Base-by-base conservation (phyloP, 2,329 filamentous ascomycete species). In the Cytospora chrysosperma region DNA sequence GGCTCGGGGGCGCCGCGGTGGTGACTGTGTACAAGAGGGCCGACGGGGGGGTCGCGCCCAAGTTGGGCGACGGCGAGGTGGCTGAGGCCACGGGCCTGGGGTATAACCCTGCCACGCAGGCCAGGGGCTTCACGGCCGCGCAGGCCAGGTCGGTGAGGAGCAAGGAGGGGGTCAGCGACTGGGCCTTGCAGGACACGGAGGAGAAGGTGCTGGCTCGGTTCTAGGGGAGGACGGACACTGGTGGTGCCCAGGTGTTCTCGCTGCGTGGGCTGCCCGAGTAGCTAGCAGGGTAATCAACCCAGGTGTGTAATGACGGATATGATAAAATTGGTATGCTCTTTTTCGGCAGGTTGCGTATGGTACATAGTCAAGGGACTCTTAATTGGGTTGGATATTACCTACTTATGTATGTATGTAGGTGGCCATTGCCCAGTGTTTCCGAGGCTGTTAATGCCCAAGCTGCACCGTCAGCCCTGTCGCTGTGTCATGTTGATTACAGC, bases 101-200 rank as follows among this genome's bases (percentile, higher is more conserved):
- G 0, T 98, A 98, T 72, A 98, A 98, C 75, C 94, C 94, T 24
- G 94, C 94, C 4, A 88, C 93, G 6, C 88, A 91, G 76, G 94
- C 94, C 17, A 93, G 89, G 81, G 93, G 93, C 1, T 96, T 97
- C 76, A 96, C 93, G 0, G 84, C 84, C 66, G 86, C 82, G 68
- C 92, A 97, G 79, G 89, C 88, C 65, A 78, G 78, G 49, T 84
- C 86, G 26, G 85, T 92, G 69, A 88, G 90, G 72, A 92, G 89
- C 80, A 89, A 84, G 76, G 84, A 79, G 49, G 75, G 81, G 70
- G 75, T 75, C 54, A 89, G 84, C 72, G 86, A 87, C 24, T 97
- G 89, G 88, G 93, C 93, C 55, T 70, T 96, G 78, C 86, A 88
- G 72, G 91, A 96, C 73, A 88, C 85, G 7, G 79, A 87, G 76